Evolutionary conservation across 2,329 filamentous ascomycete species (phyloP), one percentile per base, ranked within the genome.

Genomic region (Fusarium pseudograminearum): DNA sequence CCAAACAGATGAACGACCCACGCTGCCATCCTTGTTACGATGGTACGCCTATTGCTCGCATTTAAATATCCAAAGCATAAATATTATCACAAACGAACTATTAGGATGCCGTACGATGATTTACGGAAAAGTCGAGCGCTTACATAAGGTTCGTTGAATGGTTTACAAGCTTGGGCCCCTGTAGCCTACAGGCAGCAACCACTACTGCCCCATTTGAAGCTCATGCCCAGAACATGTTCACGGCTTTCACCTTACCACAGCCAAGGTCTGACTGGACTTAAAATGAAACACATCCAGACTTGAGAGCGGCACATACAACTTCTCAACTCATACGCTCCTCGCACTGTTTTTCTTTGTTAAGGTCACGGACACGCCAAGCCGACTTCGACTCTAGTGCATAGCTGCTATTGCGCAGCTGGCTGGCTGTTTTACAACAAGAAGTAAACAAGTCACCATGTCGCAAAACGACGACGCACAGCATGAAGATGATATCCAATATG

Each of bases 401-500:
- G 36, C 18, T 24, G 54, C 51, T 44, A 24, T 22, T 12, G 8
- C 31, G 12, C 31, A 36, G 38, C 31, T 36, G 38, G 22, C 60
- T 50, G 47, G 47, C n/a, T 22, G 12, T 40, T 58, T 53, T 56
- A 63, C 44, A 57, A 57, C 61, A 64, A 31, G 55, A 30, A 60
- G 56, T 20, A 60, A 61, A 41, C 46, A 36, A 48, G 38, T 47
- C 36, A 47, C 36, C 24, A 64, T 45, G 26, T 57, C 65, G 16
- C 73, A 65, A 34, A 70, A 50, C 10, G 77, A 78, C 5, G 81
- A 80, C 33, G 85, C 85, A 2, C 70, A 78, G 28, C 80, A 82
- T 12, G 87, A 89, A 70, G 86, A 89, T 48, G 76, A 82, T 47
- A 80, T 82, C 4, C 86, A 88, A 66, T 88, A 88, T 70, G 79